Conservation (phyloP, 2,329 filamentous ascomycete species). For the Colletotrichum sp. region DNA sequence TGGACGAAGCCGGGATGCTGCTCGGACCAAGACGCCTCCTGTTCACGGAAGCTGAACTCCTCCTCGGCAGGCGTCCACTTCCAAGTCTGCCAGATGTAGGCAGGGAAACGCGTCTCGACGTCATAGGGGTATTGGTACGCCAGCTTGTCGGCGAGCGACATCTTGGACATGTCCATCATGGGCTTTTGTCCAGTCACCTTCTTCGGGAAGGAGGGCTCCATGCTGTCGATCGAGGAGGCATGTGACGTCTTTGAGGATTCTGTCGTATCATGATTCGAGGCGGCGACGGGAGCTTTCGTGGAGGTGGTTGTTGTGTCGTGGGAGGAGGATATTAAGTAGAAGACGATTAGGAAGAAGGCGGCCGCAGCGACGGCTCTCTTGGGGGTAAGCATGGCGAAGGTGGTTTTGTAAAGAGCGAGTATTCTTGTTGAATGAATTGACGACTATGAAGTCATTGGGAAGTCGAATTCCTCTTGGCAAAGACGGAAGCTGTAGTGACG, state of each 20-base stretch:
- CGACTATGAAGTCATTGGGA: background rate
- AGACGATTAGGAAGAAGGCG: constrained; percentile 69
- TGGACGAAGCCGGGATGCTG: constrained; percentile 91
- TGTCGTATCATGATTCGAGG: constrained; percentile 20
- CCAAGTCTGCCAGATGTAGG: constrained; percentile 99
- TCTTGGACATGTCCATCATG: constrained; percentile 72
- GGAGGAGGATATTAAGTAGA: constrained; percentile 72
- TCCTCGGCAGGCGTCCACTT: constrained; percentile 81
- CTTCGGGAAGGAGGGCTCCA: constrained; percentile 6
- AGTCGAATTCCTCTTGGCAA: background rate
- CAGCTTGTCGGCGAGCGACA: constrained; percentile 80
- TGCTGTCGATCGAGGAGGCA: background rate
- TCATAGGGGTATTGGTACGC: constrained; percentile 96
- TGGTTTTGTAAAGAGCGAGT: background rate
- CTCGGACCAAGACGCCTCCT: constrained; percentile 89
- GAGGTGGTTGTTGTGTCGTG: constrained; percentile 41
- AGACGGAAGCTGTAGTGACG: background rate
- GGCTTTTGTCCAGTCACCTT: constrained; percentile 61
- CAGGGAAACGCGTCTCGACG: constrained; percentile 85
- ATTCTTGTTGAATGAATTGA: background rate
- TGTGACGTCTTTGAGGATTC: background rate
- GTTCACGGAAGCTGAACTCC: constrained; percentile 80
- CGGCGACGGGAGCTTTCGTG: constrained; percentile 25
- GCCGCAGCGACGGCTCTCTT: constrained; percentile 77
- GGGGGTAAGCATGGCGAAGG: constrained; percentile 74